Evolutionary conservation across 108 stramenopile genomes (phyloP).

Genomic region (Conticribra guillardii): DNA sequence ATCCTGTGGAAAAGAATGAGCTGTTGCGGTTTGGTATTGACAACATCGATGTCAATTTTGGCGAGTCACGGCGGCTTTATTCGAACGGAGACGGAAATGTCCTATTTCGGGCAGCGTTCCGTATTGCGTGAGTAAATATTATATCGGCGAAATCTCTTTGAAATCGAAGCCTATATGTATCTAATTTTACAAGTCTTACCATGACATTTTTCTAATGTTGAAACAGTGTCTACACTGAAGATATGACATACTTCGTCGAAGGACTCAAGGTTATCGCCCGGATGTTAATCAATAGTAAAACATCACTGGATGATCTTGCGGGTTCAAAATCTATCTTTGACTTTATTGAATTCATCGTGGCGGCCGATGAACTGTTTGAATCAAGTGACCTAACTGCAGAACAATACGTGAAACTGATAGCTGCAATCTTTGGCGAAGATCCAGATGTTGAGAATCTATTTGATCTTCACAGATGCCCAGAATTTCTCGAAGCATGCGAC

Average conservation of each 20-base stretch:
- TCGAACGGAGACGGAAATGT: slow-evolving; percentile 28
- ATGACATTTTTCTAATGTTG: not conserved
- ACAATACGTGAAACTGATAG: slow-evolving; percentile 34
- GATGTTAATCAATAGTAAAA: slow-evolving; percentile 10
- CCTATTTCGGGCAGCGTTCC: slow-evolving; percentile 42
- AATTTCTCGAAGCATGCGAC: slow-evolving; percentile 40
- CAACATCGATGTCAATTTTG: too few species aligned
- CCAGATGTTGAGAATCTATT: slow-evolving; percentile 19
- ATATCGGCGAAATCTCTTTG: not conserved
- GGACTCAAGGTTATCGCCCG: slow-evolving; percentile 37
- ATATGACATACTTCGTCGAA: slow-evolving; percentile 12
- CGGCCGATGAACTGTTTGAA: slow-evolving; percentile 35
- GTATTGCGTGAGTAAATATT: slow-evolving; percentile 31
- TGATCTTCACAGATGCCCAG: slow-evolving; percentile 34
- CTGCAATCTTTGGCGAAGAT: slow-evolving; percentile 34
- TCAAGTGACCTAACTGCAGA: slow-evolving; percentile 17
- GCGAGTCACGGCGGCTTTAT: too few species aligned
- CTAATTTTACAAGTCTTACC: not conserved
- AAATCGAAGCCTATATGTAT: not conserved
- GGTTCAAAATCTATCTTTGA: slow-evolving; percentile 16
- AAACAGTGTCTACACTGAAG: slow-evolving; percentile 22
- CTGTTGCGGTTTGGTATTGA: slow-evolving; percentile 40
- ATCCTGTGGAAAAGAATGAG: slow-evolving; percentile 36
- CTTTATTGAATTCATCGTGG: slow-evolving; percentile 35
- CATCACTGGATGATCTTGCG: not conserved